Evolutionary conservation across 768 basidiomycete genomes (phyloP), one percentile per base, ranked within the genome.

Genomic region (Clathrus columnatus): DNA sequence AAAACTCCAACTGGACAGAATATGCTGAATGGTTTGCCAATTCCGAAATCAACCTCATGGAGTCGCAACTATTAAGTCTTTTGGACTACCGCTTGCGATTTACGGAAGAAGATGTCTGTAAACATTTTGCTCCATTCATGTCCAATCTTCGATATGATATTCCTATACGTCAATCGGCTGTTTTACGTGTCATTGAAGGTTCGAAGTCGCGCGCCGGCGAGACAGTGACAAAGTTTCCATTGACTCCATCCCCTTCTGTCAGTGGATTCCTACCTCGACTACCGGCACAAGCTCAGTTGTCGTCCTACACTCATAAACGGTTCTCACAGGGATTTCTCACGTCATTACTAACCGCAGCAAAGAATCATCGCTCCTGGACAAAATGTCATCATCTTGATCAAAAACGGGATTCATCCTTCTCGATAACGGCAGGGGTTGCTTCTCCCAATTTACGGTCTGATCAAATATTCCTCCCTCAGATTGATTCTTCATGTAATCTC

Each of bases 31-130:
- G 88, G 60, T 94, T 91, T 72, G 83, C 87, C 65, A 71, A 82
- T 50, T 69, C 73, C 10, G 88, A 91, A 72, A 83, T 97, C 69
- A 96, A 94, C 70, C 77, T 94, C 59, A 98, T 98, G 95, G 95
- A 99, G 73, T 88, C 84, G 72, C 92, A 99, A 71, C 81, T 99
- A 26, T 82, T 99, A 52, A 86, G 80, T 68, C 75, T 98, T 57
- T 83, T 99, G 62, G 89, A 95, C 72, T 94, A 88, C 67, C 85
- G 97, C 68, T 82, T 99, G 55, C 83, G 90, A 48, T 91, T 97
- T 67, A 78, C 82, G 61, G 95, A 99, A 71, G 70, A 72, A 24
- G 92, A 96, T 63, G 84, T 86, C 7, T 67, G 78, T 60, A 60
- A 60, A 43, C 71, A 74, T 54, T 78, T 85, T 62, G 65, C 65